Base-by-base conservation (phyloP, 2,329 filamentous ascomycete species). In the Aspergillus niger region DNA sequence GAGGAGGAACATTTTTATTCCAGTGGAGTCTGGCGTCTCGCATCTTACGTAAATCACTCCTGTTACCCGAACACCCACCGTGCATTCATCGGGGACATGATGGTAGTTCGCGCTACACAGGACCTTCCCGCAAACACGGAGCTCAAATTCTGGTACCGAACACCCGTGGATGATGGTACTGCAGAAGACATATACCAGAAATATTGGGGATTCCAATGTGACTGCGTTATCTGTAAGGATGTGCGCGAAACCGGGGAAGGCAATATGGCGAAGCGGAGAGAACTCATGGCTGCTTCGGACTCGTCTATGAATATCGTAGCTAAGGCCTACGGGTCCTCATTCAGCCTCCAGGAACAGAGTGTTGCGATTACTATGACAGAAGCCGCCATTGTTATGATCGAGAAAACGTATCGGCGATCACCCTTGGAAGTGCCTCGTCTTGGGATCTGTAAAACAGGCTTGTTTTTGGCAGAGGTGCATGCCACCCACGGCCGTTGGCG, bases 51-150 rank as follows among this genome's bases (percentile, higher is more conserved):
- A 63, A 86, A 87, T 59, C 84, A 86, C 62, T 77, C 76, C 10
- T 87, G 85, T 67, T 17, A 77, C 4, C 68, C 69, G 8, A 86
- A 85, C 63, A 78, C 77, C 17, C 61, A 59, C 0, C 80, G 80
- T 15, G 70, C 77, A 1, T 85, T 85, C 66, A 82, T 86, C 39
- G 83, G 84, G 2, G 83, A 87, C 64, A 77, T 86, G 74, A 75
- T 79, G 63, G 75, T 86, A 7, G 54, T 86, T 22, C 80, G 82
- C 7, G 83, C 84, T 0, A 70, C 77, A 0, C 65, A 65, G 8
- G 77, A 83, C 47, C 68, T 86, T 0, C 63, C 74, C 0, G 63
- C 78, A 0, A 73, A 74, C 28, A 78, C 82, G 0, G 83, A 87
- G 67, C 64, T 87, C 6, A 65, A 68, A 1, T 77, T 80, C 58